Base-by-base conservation (phyloP, 306 rosid species). In the Sesbania bispinosa region DNA sequence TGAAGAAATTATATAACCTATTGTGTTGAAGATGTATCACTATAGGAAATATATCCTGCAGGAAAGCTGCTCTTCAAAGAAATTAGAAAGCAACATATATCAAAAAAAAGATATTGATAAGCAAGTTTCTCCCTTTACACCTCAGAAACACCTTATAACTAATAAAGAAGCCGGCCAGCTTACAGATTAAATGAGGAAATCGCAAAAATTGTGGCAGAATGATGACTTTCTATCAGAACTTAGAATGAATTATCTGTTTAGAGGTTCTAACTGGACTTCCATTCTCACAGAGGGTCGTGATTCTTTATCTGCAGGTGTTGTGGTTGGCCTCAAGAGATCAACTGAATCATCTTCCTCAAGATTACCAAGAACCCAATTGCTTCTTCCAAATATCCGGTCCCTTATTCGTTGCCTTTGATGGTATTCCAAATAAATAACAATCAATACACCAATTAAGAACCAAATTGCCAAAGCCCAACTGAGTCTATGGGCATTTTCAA, bases 191-290 rank as follows among this genome's bases (percentile, higher is more conserved):
- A 38, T 15, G 11, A 27, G 59, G 57, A 48, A 33, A 55, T 23
- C 54, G 54, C n/a, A n/a, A 62, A 33, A 73, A 36, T 54, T 48
- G 80, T 69, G 13, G 18, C 36, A 48, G 69, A 38, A 69, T 11
- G 15, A 65, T 2, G 36, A 46, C 51, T 69, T 61, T 59, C 47
- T 26, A 60, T 19, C 50, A 60, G 61, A 45, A 75, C 27, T 60
- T 27, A 14, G 24, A 47, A 52, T 59, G 45, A 39, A 45, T 60
- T 84, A 87, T 82, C 88, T 76, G 81, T 69, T 84, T 62, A 84
- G 64, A 78, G 97, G 90, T 85, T 89, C 96, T 79, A 92, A 77
- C 65, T 92, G 97, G 75, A 92, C 85, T 84, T 92, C 97, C 94
- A 85, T 83, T 75, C 82, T 84, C 38, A 47, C 80, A 36, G 87